Base-by-base conservation (phyloP, 1,139 yeast genomes). In the Geotrichum phurueaensis region DNA sequence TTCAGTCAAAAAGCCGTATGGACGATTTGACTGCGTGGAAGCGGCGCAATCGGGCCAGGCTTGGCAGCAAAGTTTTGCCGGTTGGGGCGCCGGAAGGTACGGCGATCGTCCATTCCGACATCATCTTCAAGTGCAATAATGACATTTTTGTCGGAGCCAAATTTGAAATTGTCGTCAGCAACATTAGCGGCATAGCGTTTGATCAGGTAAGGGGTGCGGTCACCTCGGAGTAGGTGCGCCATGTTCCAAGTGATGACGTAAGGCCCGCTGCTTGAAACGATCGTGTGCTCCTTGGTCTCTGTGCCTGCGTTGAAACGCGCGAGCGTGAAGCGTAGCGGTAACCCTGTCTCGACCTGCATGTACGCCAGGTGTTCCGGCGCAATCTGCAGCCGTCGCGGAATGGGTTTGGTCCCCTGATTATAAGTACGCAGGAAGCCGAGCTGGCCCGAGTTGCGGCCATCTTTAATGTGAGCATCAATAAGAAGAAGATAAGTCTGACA, bases 161-260 rank as follows among this genome's bases (percentile, higher is more conserved):
- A 89, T 70, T 82, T 82, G 79, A 89, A 90, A 69, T 87, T 86
- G 68, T 89, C 94, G 55, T 89, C 90, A 64, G 89, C 81, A 66
- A 91, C 84, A 61, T 81, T 74, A 54, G 83, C 81, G 53, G 79
- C 75, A 71, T 88, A 89, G 65, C 83, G 79, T 71, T 83, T 85
- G 69, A 90, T 84, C 59, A 79, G 75, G 70, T 88, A 88, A 9
- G 87, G 81, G 51, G 81, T 81, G 33, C 75, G 74, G 63, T 80
- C 83, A 59, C 85, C 84, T 55, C 77, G 73, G 58, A 86, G 71
- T 13, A 86, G 77, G 68, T 84, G 83, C 65, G 77, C 78, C 67
- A 91, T 71, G n/a, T 87, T 83, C 96, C 97, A 90, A 1, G 89
- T 79, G 43, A 91, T 81, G 29, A 90, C 86, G 73, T 84, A 91